Percentiles rank a stretch among this genome's conserved stretches.
Conservation (phyloP, 305 asterid genomes). For the Rubia occidens region DNA sequence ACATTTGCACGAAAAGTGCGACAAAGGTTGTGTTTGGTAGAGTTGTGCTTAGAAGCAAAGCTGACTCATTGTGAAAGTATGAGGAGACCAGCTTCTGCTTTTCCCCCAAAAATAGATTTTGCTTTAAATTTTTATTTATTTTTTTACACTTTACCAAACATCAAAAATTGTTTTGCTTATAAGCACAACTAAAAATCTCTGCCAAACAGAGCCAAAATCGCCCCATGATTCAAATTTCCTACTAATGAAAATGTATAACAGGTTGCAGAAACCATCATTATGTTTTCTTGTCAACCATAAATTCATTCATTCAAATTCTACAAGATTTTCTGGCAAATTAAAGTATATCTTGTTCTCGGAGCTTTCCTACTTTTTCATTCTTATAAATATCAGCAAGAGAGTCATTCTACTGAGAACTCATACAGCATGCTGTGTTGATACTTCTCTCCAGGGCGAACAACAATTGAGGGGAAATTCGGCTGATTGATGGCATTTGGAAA, state of each 20-base stretch:
- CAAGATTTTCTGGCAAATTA: not conserved
- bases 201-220: too few species aligned
- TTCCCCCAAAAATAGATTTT: too few species aligned
- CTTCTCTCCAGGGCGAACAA: conserved; percentile 68
- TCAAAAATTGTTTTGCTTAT: too few species aligned
- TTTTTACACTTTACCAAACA: too few species aligned
- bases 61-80: too few species aligned
- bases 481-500: conserved; percentile 83
- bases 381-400: conserved; percentile 5
- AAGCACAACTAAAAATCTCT: too few species aligned
- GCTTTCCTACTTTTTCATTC: conserved; percentile 5
- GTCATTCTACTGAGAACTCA: conserved; percentile 58
- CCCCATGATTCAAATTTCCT: not conserved
- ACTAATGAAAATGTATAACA: not conserved
- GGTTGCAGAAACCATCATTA: conserved; percentile 1
- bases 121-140: too few species aligned
- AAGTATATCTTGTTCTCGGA: conserved; percentile 6
- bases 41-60: too few species aligned
- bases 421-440: conserved; percentile 73
- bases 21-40: too few species aligned
- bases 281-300: not conserved
- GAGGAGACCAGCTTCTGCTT: too few species aligned
- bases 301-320: conserved; percentile 1
- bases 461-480: conserved; percentile 59
- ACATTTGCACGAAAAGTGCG: not conserved